Conservation (phyloP, 2,329 filamentous ascomycete genomes). For the Alternaria hordeiaustralica region DNA sequence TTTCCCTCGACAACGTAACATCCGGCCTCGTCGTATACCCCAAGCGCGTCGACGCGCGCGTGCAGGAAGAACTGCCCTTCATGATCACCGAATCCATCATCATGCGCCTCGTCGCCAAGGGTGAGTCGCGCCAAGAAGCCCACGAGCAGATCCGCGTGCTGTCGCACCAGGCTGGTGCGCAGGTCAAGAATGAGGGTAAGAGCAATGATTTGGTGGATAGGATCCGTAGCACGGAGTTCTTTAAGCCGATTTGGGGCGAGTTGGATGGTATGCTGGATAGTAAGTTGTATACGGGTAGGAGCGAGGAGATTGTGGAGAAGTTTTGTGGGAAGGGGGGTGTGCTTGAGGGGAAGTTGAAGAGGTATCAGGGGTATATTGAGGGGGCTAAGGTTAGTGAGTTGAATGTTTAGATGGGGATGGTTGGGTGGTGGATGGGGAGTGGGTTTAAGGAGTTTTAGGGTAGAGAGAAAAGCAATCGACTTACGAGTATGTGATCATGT, state of each 20-base stretch:
- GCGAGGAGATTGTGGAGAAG: conserved; percentile 38
- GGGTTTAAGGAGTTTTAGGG: too few species aligned
- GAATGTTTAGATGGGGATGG: conserved; percentile 27
- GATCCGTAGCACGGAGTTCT: conserved; percentile 76
- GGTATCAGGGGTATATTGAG: conserved; percentile 57
- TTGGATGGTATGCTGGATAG: conserved; percentile 72
- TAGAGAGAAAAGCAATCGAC: too few species aligned
- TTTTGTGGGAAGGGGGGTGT: conserved; percentile 29
- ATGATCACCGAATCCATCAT: conserved; percentile 70
- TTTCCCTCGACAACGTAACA: conserved; percentile 77
- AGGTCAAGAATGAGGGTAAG: conserved; percentile 75
- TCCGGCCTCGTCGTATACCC: conserved; percentile 78
- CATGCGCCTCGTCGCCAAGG: conserved; percentile 74
- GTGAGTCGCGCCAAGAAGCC: conserved; percentile 76
- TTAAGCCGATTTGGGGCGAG: conserved; percentile 72
- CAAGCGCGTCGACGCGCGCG: conserved; percentile 66
- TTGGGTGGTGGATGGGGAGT: too few species aligned
- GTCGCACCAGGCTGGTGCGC: conserved; percentile 73
- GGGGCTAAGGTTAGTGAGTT: conserved; percentile 42
- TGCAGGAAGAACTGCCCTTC: conserved; percentile 82
- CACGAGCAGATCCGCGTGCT: conserved; percentile 87
- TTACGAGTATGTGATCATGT: too few species aligned
- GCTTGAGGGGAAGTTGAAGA: conserved; percentile 52
- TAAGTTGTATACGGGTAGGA: conserved; percentile 65
- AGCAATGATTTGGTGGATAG: conserved; percentile 82